These are phyloP conservation scores for Spongospora subterranea DNA, from an alignment of 208 protist species.

Conservation along the genomic window DNA sequence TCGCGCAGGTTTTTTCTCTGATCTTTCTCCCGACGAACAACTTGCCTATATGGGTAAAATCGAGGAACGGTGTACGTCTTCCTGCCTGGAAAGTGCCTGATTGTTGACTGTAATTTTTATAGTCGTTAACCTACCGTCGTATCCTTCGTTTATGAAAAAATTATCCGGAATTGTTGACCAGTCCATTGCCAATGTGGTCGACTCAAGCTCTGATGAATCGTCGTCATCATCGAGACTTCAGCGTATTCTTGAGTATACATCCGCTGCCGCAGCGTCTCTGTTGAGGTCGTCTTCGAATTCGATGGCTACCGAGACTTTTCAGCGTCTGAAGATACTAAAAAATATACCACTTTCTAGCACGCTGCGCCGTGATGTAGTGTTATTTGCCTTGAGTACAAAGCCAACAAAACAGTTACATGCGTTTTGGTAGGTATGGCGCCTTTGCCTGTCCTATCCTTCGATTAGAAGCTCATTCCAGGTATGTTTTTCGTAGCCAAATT, in stretches of 20 bases:
- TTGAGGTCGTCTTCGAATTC: neutral
- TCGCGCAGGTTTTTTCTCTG: constrained; percentile 6
- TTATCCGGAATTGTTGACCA: neutral
- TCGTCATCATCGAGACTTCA: neutral
- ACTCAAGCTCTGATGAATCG: neutral
- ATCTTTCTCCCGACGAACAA: constrained; percentile 26
- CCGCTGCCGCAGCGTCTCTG: neutral
- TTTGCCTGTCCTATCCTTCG: neutral
- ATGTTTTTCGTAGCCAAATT: neutral
- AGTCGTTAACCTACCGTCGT: neutral
- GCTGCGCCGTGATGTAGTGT: neutral
- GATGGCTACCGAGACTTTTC: neutral
- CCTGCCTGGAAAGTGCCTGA: neutral
- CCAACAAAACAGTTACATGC: neutral
- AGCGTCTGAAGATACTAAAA: constrained; percentile 35
- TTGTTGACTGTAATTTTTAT: neutral
- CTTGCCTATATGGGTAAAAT: neutral
- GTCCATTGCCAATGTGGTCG: neutral
- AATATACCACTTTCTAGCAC: neutral
- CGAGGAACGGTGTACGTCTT: neutral
- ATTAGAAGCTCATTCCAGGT: neutral
- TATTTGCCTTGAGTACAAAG: neutral
- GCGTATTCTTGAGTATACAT: constrained; percentile 27
- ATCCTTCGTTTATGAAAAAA: constrained; percentile 1
- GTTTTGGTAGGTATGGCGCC: neutral